Base-by-base conservation (phyloP, 2,329 filamentous ascomycete genomes). In the Septoria petroselini region DNA sequence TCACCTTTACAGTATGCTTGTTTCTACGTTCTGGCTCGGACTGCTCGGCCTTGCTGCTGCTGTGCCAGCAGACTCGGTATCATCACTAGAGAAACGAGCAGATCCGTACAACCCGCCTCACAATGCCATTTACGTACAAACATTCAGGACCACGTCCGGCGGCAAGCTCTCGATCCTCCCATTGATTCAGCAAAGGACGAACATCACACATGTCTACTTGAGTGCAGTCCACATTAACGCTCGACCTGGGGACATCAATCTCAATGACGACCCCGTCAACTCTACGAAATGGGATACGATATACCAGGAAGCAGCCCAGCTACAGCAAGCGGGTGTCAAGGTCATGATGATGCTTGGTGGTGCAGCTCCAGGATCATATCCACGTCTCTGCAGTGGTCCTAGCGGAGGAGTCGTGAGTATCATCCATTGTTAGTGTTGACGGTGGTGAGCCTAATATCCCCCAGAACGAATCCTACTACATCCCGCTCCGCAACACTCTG, bases 331-430 rank as follows among this genome's bases (percentile, higher is more conserved):
- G 3, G 64, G 64, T 25, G 56, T 65, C 18, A 65, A 63, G 49
- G 62, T 65, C 9, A 58, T 65, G 53, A 58, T 65, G 52, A 66
- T 66, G 63, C 50, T 66, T 11, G 63, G 63, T 7, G 63, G 63
- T 34, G 61, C 62, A n/a, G 62, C 62, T 3, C 39, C 46, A 25
- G 62, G 63, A 14, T 59, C 57, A 34, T 66, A 63, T 40, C 50
- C 47, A 17, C 48, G 55, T n/a, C 49, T 66, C 9, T 62, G 62
- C 43, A 52, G 62, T 50, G 53, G 54, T 14, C 18, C 47, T 2
- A 50, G 55, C 15, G 55, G 54, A 21, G 49, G 27, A 9, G 35
- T 55, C 7, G 58, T 58, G 18, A 38, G 55, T 53, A 9, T n/a
- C 8, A n/a, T n/a, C n/a, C n/a, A n/a, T n/a, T n/a, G n/a, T n/a